Evolutionary conservation across 371 early-diverging fungal genomes (phyloP).

Genomic region (Mortierella sp.): DNA sequence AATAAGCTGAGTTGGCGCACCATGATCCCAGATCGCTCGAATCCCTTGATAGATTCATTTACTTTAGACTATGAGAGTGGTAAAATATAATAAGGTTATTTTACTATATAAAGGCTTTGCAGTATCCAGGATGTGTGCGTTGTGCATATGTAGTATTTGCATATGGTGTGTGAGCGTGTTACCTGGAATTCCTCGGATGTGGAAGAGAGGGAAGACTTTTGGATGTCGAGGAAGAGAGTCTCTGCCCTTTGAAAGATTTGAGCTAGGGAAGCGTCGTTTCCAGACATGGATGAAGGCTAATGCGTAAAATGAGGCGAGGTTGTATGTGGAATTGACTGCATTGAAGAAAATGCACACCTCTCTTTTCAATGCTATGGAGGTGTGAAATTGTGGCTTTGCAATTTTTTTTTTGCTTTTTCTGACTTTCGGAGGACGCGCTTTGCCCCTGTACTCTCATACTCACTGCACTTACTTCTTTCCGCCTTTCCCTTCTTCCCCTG

Average conservation of each 20-base stretch:
- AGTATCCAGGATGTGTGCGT: neutral
- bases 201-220: slow-evolving; percentile 37
- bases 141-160: neutral
- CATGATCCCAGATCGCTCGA: slow-evolving; percentile 64
- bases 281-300: slow-evolving; percentile 25
- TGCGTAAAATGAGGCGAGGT: neutral
- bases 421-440: neutral
- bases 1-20: slow-evolving; percentile 79
- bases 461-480: neutral
- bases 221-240: slow-evolving; percentile 38
- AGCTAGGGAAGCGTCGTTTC: slow-evolving; percentile 37
- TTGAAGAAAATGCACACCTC: neutral
- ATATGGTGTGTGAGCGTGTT: neutral
- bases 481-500: neutral
- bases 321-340: neutral
- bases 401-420: neutral
- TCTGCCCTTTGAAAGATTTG: slow-evolving; percentile 52
- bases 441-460: neutral
- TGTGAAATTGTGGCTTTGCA: neutral
- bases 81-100: neutral
- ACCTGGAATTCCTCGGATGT: slow-evolving; percentile 57
- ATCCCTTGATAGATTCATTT: slow-evolving; percentile 57
- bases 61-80: slow-evolving; percentile 62
- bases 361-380: neutral
- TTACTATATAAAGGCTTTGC: too few species aligned